These are phyloP conservation scores for Phytophthora pluvialis DNA, from an alignment of 352 stramenopile species.

Conservation along the genomic window DNA sequence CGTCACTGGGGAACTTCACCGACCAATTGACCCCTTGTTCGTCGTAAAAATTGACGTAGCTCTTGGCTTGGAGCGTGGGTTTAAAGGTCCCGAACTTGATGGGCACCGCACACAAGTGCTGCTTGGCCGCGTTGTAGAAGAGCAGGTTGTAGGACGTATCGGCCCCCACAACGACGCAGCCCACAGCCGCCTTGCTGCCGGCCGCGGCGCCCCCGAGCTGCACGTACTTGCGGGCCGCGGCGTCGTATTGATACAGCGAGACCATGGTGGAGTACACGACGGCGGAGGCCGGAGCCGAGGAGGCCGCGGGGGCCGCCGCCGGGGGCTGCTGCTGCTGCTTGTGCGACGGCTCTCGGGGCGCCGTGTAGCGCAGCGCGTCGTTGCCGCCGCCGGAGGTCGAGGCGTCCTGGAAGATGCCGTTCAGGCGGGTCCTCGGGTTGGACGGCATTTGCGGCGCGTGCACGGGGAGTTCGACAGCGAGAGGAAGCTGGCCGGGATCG, in stretches of 20 bases:
- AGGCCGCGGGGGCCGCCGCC: constrained; percentile 20
- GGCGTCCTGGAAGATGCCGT: constrained; percentile 62
- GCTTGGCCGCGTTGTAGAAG: constrained; percentile 78
- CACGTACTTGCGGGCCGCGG: constrained; percentile 58
- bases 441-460: constrained; percentile 32
- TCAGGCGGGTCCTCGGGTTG: constrained; percentile 60
- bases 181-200: constrained; percentile 46
- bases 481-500: neutral
- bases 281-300: constrained; percentile 33
- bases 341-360: constrained; percentile 64
- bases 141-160: constrained; percentile 74
- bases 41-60: constrained; percentile 89
- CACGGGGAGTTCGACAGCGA: neutral
- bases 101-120: constrained; percentile 64
- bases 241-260: constrained; percentile 81
- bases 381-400: constrained; percentile 44
- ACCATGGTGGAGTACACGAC: constrained; percentile 78
- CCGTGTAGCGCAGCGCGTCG: constrained; percentile 71
- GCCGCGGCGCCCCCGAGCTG: constrained; percentile 50
- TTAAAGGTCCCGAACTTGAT: constrained; percentile 63
- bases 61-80: constrained; percentile 73
- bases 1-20: constrained; percentile 72
- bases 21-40: constrained; percentile 75
- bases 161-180: constrained; percentile 75
- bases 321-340: constrained; percentile 33